These are phyloP conservation scores for Cyberlindnera xylosilytica DNA, from an alignment of 805 yeast species.

Conservation along the genomic window DNA sequence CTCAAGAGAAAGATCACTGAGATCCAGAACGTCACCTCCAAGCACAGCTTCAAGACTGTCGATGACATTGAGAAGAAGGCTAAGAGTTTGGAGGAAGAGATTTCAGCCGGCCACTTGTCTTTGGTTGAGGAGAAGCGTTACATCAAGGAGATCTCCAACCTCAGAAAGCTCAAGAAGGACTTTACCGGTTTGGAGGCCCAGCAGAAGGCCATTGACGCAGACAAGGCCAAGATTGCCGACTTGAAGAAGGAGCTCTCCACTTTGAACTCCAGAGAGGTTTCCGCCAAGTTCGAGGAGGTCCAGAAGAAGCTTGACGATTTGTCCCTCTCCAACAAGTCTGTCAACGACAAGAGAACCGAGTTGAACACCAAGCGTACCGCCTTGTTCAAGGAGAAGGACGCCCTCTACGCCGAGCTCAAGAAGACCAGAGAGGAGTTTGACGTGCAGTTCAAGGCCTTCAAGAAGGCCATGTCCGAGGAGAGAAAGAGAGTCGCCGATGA, in stretches of 20 bases:
- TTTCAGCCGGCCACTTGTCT: constrained; percentile 75
- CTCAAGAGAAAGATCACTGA: constrained; percentile 76
- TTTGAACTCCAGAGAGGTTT: constrained; percentile 58
- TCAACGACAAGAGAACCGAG: constrained; percentile 62
- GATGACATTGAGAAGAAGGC: constrained; percentile 69
- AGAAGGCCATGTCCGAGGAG: constrained; percentile 65
- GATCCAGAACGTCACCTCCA: constrained; percentile 67
- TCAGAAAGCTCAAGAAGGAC: constrained; percentile 79
- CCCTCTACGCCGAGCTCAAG: constrained; percentile 61
- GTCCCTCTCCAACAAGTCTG: constrained; percentile 53
- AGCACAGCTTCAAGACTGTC: constrained; percentile 62
- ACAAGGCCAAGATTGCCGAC: constrained; percentile 69
- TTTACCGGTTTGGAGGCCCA: constrained; percentile 68
- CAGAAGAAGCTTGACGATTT: constrained; percentile 70
- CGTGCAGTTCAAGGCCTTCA: constrained; percentile 69
- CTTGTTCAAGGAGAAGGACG: constrained; percentile 65
- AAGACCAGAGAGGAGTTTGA: constrained; percentile 72
- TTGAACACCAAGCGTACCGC: constrained; percentile 65
- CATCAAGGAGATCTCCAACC: constrained; percentile 79
- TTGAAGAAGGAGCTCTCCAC: constrained; percentile 65
- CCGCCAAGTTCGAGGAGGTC: constrained; percentile 62
- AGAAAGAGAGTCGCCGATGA: constrained; percentile 63
- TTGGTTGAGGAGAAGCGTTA: constrained; percentile 87
- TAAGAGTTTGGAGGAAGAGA: constrained; percentile 61
- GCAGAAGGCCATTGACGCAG: constrained; percentile 77